These are phyloP conservation scores for Yarrowia sp. DNA, from an alignment of 805 yeast species.

Conservation along the genomic window DNA sequence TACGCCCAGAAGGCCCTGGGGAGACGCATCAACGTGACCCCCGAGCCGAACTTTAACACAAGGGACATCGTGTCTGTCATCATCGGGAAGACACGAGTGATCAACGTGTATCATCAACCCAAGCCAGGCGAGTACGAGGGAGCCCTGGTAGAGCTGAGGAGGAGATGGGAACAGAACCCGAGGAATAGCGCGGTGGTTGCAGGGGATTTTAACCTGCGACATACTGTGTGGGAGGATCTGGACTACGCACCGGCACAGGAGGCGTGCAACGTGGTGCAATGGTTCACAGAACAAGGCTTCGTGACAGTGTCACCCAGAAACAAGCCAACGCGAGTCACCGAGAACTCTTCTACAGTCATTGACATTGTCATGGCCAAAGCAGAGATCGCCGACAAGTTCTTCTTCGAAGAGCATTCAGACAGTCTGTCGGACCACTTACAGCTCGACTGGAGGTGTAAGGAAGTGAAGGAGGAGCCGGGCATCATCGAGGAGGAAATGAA, in stretches of 20 bases:
- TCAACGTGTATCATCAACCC: background rate
- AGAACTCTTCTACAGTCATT: background rate
- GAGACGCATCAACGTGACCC: background rate
- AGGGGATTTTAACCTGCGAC: background rate
- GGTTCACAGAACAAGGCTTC: background rate
- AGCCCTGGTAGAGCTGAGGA: background rate
- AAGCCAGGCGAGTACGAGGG: background rate
- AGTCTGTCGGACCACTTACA: background rate
- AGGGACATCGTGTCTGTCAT: background rate
- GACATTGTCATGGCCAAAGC: conserved; percentile 5
- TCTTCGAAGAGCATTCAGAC: background rate
- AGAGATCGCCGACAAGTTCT: background rate
- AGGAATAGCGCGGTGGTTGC: background rate
- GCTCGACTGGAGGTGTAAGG: background rate
- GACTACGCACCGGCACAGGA: background rate
- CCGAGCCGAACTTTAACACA: background rate
- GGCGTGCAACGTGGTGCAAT: background rate
- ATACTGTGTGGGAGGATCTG: background rate
- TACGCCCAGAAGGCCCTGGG: background rate
- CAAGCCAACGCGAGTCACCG: background rate
- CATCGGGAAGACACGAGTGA: background rate
- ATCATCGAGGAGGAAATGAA: background rate
- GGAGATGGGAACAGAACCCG: background rate
- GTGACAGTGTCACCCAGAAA: background rate
- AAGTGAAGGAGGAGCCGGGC: background rate